Conservation (phyloP, 2,329 filamentous ascomycete genomes). For the Trichothecium sympodiale region DNA sequence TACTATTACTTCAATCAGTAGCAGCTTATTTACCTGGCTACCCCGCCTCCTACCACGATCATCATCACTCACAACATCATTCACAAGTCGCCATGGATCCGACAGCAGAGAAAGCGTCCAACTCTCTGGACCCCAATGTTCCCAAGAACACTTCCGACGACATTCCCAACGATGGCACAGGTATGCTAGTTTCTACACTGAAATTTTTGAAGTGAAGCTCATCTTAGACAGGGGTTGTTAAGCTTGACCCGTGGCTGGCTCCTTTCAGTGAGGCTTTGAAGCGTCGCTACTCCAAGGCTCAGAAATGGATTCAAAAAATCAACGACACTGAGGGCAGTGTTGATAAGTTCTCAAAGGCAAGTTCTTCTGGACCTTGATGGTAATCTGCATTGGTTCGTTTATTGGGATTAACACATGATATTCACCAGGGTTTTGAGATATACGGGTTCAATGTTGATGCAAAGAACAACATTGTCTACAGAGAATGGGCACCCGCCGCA, state of each 20-base stretch:
- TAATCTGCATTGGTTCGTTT: slow-evolving; percentile 2
- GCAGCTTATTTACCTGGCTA: slow-evolving; percentile 3
- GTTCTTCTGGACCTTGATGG: too few relatives aligned
- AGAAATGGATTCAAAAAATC: slow-evolving; percentile 79
- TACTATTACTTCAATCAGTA: too few relatives aligned
- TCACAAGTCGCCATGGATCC: slow-evolving; percentile 17
- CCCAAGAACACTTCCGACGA: slow-evolving; percentile 31
- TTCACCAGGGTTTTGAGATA: slow-evolving; percentile 62
- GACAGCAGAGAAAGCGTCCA: slow-evolving; percentile 27
- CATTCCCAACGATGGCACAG: slow-evolving; percentile 59
- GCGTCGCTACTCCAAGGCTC: slow-evolving; percentile 65
- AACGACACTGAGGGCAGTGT: slow-evolving; percentile 77
- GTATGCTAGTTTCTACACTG: slow-evolving; percentile 29
- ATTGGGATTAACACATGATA: neutral
- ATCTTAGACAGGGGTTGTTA: slow-evolving; percentile 56
- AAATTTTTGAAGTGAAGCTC: neutral
- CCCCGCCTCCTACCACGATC: slow-evolving; percentile 6
- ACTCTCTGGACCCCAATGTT: slow-evolving; percentile 26
- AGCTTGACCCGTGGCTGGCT: slow-evolving; percentile 80
- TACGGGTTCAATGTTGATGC: slow-evolving; percentile 76
- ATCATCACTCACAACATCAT: slow-evolving; percentile 1
- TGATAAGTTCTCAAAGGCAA: slow-evolving; percentile 81
- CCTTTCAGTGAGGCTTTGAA: slow-evolving; percentile 73
- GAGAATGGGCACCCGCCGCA: slow-evolving; percentile 95
- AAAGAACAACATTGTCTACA: slow-evolving; percentile 78